Conservation (phyloP, 164 flowering plant species). For the Tetracentron sinense region DNA sequence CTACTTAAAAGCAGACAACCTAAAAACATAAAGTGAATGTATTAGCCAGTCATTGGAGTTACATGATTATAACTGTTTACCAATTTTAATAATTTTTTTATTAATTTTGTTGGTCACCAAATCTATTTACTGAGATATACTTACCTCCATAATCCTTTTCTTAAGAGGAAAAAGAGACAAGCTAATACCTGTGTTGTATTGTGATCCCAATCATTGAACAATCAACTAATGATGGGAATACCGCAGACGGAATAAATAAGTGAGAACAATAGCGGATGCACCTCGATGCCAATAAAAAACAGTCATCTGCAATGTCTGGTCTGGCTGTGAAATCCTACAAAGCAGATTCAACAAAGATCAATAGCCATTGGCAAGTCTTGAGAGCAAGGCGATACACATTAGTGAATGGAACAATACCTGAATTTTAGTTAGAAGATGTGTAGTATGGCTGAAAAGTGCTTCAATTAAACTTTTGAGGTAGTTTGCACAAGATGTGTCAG, state of each 20-base stretch:
- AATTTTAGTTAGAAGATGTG: constrained; percentile 66
- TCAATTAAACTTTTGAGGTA: constrained; percentile 73
- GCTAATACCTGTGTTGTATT: constrained; percentile 77
- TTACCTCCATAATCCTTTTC: too few species aligned
- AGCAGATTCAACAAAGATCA: constrained; percentile 1
- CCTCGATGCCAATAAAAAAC: constrained; percentile 92
- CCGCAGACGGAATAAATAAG: constrained; percentile 72
- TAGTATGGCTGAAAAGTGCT: constrained; percentile 80
- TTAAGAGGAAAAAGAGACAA: constrained; percentile 8
- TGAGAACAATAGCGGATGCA: constrained; percentile 97
- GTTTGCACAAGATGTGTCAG: constrained; percentile 86
- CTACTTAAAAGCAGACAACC: background rate
- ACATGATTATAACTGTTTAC: too few species aligned
- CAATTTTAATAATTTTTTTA: too few species aligned
- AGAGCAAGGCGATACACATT: constrained; percentile 3
- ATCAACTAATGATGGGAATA: constrained; percentile 77
- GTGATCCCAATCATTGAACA: constrained; percentile 90
- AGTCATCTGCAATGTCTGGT: constrained; percentile 98
- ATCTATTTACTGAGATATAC: too few species aligned
- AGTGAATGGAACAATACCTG: constrained; percentile 37
- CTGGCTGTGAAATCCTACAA: constrained; percentile 84
- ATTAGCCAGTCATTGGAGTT: too few species aligned
- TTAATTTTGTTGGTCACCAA: too few species aligned
- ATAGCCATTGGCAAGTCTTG: background rate
- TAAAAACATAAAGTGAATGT: background rate